A percentile compares a stretch with the other conserved stretches of the same genome.
Evolutionary conservation across 1,139 yeast species (phyloP).

Genomic region (Candida glucosophila): DNA sequence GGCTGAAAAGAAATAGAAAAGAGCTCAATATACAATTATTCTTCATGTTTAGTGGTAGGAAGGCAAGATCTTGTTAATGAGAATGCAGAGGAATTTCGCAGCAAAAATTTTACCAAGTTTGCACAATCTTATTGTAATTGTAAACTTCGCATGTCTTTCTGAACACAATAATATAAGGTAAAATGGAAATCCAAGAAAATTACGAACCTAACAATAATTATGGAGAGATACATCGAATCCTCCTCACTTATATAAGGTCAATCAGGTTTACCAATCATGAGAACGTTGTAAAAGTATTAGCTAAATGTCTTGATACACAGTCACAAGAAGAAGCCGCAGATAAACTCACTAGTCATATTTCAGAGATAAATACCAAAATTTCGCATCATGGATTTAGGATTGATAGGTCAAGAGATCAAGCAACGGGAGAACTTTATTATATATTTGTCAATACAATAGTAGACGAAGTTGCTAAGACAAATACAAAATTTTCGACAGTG

Average conservation of each 20-base stretch:
- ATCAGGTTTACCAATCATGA: conserved; percentile 13
- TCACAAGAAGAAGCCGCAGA: conserved; percentile 2
- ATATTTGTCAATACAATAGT: conserved; percentile 35
- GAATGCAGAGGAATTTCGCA: no score
- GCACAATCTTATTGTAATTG: no score
- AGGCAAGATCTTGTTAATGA: no score
- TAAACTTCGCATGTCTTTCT: no score
- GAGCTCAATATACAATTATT: no score
- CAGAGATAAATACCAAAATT: conserved; percentile 31
- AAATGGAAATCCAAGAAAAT: no score
- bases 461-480: conserved; percentile 32
- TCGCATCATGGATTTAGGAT: conserved; percentile 38
- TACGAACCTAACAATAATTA: no score
- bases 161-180: no score
- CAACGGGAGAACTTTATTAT: conserved; percentile 22
- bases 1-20: no score
- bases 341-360: conserved; percentile 17
- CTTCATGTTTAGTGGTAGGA: no score
- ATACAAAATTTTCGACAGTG: conserved; percentile 33
- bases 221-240: conserved; percentile 29
- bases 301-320: conserved; percentile 4
- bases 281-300: conserved; percentile 8
- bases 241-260: conserved; percentile 38
- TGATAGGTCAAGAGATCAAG: conserved; percentile 29
- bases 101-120: no score